Conservation (phyloP, 129 eudicot genomes). For the carrot (Daucus carota) region DNA sequence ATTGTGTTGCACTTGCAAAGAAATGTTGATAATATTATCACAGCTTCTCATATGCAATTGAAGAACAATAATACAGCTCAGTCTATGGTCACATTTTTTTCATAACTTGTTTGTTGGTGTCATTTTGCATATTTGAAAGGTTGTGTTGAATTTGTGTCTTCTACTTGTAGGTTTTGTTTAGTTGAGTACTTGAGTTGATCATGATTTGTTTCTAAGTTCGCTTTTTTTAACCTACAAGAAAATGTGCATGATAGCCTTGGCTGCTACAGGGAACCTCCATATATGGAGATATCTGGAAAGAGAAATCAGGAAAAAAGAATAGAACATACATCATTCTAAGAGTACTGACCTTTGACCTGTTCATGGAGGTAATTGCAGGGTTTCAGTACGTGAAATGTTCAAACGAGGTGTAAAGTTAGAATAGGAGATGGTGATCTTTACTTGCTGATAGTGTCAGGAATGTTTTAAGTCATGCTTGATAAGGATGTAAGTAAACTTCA, state of each 20-base stretch:
- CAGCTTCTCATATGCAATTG: background rate
- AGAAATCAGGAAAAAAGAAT: background rate
- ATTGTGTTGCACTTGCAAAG: no score
- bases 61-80: background rate
- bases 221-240: background rate
- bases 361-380: background rate
- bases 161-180: background rate
- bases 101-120: no score
- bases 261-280: background rate
- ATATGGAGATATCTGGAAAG: background rate
- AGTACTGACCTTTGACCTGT: background rate
- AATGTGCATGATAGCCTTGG: background rate
- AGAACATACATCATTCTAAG: background rate
- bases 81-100: background rate
- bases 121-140: background rate
- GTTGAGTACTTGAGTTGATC: background rate
- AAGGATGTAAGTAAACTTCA: background rate
- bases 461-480: background rate
- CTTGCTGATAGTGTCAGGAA: background rate
- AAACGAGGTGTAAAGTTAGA: background rate
- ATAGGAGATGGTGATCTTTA: background rate
- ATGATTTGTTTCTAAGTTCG: background rate
- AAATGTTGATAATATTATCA: background rate
- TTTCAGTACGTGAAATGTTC: background rate
- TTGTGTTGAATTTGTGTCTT: background rate